phyloP scores from a whole-genome alignment of 164 flowering plant species.

The Aristolochia fimbriata region DNA sequence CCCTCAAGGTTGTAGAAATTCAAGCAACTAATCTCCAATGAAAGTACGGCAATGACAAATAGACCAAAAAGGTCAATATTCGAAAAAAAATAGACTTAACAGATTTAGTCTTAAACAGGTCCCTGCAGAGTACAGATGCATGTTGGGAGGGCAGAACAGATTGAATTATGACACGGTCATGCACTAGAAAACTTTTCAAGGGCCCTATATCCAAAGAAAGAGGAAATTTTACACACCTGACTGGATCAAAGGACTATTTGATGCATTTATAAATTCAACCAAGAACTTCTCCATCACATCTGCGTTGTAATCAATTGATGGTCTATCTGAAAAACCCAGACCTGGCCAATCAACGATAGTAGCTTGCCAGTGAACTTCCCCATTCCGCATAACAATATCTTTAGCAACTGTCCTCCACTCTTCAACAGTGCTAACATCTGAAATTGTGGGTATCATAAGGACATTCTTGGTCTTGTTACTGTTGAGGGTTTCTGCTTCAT shows the following conservation, averaged over 20 bases:
- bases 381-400: conserved; percentile 48
- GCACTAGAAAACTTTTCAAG: no score
- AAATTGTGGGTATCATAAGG: conserved; percentile 84
- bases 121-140: no score
- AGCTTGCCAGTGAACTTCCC: conserved; percentile 49
- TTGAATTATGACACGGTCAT: no score
- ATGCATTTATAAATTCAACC: conserved; percentile 60
- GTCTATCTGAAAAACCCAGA: conserved; percentile 77
- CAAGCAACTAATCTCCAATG: no score
- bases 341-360: conserved; percentile 98
- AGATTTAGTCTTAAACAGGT: no score
- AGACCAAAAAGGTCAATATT: no score
- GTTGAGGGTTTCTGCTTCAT: conserved; percentile 28
- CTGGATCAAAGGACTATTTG: conserved; percentile 50
- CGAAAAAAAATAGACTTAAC: no score
- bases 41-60: no score
- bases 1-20: no score
- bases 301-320: conserved; percentile 74
- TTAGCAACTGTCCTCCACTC: conserved; percentile 85
- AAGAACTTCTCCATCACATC: conserved; percentile 88
- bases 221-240: conserved; percentile 28
- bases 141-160: no score
- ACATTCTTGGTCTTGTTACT: conserved; percentile 36
- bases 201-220: no score
- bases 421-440: conserved; percentile 96